Evolutionary conservation across 1,284 basidiomycete genomes (phyloP).

Genomic region (Tilletiopsis washingtonensis): DNA sequence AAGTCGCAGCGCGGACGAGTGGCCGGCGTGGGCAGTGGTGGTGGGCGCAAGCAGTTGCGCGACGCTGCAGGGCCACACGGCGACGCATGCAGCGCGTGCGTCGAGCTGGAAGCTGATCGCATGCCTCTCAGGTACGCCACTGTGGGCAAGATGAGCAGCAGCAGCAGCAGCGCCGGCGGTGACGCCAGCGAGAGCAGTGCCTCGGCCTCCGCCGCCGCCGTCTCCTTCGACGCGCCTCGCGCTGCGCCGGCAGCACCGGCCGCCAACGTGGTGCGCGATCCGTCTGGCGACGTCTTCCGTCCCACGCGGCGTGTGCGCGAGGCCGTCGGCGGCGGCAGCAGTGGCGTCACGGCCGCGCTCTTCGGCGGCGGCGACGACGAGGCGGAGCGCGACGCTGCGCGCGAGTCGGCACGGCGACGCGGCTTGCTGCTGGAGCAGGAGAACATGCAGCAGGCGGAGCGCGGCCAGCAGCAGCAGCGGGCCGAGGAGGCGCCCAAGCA

Average conservation of each 20-base stretch:
- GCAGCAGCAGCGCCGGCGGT: constrained; percentile 4
- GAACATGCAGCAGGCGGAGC: constrained; percentile 1
- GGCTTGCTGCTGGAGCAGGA: not conserved
- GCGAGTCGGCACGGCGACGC: constrained; percentile 1
- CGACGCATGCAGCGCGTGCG: no score
- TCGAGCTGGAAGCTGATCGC: no score
- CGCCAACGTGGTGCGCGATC: constrained; percentile 22
- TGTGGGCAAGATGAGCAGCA: no score
- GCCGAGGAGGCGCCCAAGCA: constrained; percentile 8
- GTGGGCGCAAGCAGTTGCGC: no score
- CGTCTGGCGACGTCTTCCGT: constrained; percentile 31
- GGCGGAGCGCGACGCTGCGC: constrained; percentile 6
- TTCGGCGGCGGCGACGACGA: constrained; percentile 21
- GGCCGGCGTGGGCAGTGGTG: no score
- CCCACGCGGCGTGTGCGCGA: constrained; percentile 37
- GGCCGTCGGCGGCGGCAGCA: constrained; percentile 26
- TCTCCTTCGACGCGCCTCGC: not conserved
- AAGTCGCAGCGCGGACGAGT: constrained; percentile 1
- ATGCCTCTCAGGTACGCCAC: no score
- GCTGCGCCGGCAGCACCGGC: constrained; percentile 2
- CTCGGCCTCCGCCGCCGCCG: not conserved
- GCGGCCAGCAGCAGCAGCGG: constrained; percentile 1
- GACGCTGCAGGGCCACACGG: no score
- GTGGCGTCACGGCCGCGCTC: constrained; percentile 25
- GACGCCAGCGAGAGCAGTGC: not conserved